Percentiles rank a stretch among this genome's conserved stretches.
Conservation (phyloP, 306 rosid genomes). For the Vigna trinervia region DNA sequence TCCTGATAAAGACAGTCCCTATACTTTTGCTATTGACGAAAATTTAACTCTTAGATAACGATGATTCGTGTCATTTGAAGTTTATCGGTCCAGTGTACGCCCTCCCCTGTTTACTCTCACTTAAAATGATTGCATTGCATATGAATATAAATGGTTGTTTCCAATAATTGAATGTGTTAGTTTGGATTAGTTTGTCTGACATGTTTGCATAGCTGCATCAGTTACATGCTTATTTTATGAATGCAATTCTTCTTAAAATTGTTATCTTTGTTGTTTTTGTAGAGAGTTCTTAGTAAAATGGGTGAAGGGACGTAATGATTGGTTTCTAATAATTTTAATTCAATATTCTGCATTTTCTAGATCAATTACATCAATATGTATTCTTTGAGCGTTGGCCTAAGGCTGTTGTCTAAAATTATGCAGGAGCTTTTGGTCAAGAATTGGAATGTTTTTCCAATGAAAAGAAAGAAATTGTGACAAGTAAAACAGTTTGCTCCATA, state of each 20-base stretch:
- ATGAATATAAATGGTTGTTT: background rate
- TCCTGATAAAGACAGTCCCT: too few relatives aligned
- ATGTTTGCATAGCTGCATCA: background rate
- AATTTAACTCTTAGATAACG: too few relatives aligned
- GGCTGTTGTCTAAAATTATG: conserved; percentile 13
- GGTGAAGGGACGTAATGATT: conserved; percentile 69
- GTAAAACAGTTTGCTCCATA: conserved; percentile 74
- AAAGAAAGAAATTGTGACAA: conserved; percentile 74
- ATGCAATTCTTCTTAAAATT: conserved; percentile 26
- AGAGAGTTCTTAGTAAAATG: conserved; percentile 82
- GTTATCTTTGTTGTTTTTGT: conserved; percentile 45
- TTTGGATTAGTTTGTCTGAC: background rate
- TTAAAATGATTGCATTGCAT: background rate
- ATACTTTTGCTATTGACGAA: too few relatives aligned
- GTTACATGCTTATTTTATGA: background rate
- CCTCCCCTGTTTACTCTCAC: too few relatives aligned
- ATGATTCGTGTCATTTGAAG: too few relatives aligned
- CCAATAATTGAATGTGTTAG: background rate
- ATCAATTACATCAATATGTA: background rate
- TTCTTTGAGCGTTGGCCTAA: conserved; percentile 20
- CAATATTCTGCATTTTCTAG: conserved; percentile 10
- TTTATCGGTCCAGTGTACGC: too few relatives aligned
- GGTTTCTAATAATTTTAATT: background rate
- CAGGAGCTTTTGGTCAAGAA: conserved; percentile 90
- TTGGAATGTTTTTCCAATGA: conserved; percentile 80